These are phyloP conservation scores for Elymus sibiricus DNA, from an alignment of 176 grass and related monocot species.

Conservation along the genomic window DNA sequence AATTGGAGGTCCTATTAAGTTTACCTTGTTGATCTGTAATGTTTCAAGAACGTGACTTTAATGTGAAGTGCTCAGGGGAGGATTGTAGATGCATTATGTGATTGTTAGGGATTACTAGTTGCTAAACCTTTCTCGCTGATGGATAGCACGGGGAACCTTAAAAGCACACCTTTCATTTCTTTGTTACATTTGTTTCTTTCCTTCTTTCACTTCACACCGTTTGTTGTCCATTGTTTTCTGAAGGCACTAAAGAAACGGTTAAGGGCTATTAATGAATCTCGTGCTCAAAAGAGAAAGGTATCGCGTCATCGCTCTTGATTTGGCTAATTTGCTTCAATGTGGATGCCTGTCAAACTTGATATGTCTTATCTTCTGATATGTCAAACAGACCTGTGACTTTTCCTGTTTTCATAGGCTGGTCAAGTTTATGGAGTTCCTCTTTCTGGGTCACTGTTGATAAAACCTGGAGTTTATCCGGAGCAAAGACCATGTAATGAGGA, in stretches of 20 bases:
- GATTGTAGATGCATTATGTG: background rate
- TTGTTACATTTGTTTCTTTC: background rate
- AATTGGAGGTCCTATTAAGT: background rate
- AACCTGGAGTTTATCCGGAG: constrained; percentile 84
- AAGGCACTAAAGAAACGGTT: constrained; percentile 84
- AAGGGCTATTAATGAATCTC: constrained; percentile 96
- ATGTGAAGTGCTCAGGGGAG: background rate
- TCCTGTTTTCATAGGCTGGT: constrained; percentile 68
- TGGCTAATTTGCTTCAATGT: constrained; percentile 15
- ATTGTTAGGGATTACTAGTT: background rate
- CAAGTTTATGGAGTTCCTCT: constrained; percentile 99
- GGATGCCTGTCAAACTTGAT: constrained; percentile 24
- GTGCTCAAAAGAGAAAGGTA: constrained; percentile 97
- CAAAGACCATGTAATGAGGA: constrained; percentile 90
- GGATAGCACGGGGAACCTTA: background rate
- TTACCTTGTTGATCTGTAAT: background rate
- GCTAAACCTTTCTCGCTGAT: background rate
- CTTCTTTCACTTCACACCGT: constrained; percentile 30
- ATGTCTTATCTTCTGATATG: constrained; percentile 13
- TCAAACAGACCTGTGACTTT: constrained; percentile 15
- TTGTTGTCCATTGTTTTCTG: constrained; percentile 20
- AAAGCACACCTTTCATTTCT: background rate
- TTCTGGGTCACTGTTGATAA: constrained; percentile 78
- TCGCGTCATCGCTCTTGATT: background rate
- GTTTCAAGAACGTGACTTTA: background rate